A percentile compares a stretch with the other conserved stretches of the same genome.
Conservation (phyloP, 106 monocot species). For the Iris macrosiphon region DNA sequence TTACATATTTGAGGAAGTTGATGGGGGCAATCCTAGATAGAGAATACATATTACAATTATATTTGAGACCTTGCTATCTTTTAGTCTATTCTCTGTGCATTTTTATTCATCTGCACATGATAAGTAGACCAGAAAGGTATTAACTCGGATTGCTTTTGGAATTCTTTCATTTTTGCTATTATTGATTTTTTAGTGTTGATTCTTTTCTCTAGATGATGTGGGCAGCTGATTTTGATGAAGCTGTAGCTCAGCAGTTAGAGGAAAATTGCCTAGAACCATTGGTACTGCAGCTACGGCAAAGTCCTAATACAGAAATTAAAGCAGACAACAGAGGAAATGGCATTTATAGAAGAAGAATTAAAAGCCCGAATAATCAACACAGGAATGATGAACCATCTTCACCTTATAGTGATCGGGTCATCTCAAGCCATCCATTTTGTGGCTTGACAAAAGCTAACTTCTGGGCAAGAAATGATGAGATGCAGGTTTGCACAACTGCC, state of each 20-base stretch:
- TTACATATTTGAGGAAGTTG: too few relatives aligned
- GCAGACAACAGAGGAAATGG: slow-evolving; percentile 21
- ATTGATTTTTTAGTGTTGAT: not conserved
- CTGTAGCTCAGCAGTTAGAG: slow-evolving; percentile 37
- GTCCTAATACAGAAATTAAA: slow-evolving; percentile 19
- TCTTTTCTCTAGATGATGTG: slow-evolving; percentile 91
- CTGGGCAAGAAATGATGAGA: slow-evolving; percentile 48
- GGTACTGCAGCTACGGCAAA: slow-evolving; percentile 28
- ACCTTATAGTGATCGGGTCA: slow-evolving; percentile 21
- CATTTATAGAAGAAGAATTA: slow-evolving; percentile 14
- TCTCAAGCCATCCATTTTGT: slow-evolving; percentile 75
- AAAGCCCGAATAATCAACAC: slow-evolving; percentile 11
- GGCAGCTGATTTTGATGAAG: slow-evolving; percentile 99
- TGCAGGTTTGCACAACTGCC: slow-evolving; percentile 16
- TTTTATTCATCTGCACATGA: not conserved
- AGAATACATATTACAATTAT: not conserved
- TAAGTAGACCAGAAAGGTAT: too few relatives aligned
- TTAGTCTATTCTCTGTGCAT: not conserved
- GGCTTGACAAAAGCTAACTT: slow-evolving; percentile 77
- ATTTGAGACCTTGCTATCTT: not conserved
- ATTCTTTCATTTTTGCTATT: not conserved
- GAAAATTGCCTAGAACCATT: slow-evolving; percentile 81
- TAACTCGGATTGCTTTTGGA: too few relatives aligned
- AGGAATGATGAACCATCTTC: slow-evolving; percentile 21
- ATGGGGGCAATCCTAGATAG: not conserved